These are phyloP conservation scores for Ulmus americana DNA, from an alignment of 331 rosid species.

Conservation along the genomic window DNA sequence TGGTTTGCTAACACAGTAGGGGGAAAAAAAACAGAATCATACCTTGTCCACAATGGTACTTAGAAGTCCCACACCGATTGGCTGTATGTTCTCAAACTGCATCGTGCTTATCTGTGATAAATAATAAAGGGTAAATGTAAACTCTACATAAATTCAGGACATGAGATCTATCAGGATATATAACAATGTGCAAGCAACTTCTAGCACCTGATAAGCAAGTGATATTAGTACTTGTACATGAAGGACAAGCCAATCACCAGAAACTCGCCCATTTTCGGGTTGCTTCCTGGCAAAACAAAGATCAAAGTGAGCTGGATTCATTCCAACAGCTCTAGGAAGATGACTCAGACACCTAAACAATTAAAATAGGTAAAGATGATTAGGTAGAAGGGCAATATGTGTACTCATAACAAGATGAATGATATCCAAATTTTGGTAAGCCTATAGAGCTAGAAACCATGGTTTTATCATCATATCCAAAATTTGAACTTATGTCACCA, in stretches of 20 bases:
- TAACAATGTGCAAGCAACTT: conserved; percentile 19
- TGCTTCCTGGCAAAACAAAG: conserved; percentile 67
- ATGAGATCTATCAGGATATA: conserved; percentile 19
- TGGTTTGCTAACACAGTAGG: background rate
- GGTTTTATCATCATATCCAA: conserved; percentile 68
- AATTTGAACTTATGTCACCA: conserved; percentile 45
- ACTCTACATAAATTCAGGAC: conserved; percentile 13
- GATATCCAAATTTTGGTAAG: too few relatives aligned
- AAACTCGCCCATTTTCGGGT: conserved; percentile 33
- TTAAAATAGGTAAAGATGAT: conserved; percentile 1
- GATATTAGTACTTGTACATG: conserved; percentile 92
- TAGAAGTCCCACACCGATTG: conserved; percentile 83
- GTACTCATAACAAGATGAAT: background rate
- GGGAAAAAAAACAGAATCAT: background rate
- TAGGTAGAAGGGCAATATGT: background rate
- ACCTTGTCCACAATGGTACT: conserved; percentile 86
- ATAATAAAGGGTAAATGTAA: conserved; percentile 7
- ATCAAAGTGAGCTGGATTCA: conserved; percentile 86
- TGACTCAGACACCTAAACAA: conserved; percentile 77
- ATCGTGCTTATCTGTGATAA: conserved; percentile 81
- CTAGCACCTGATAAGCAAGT: conserved; percentile 89
- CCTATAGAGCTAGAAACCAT: conserved; percentile 68
- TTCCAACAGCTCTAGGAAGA: conserved; percentile 87
- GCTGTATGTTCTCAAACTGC: conserved; percentile 93
- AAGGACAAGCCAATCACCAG: conserved; percentile 78